phyloP scores from a whole-genome alignment of 2,329 filamentous ascomycete species.

The Ceratocystis diversiconidia region DNA sequence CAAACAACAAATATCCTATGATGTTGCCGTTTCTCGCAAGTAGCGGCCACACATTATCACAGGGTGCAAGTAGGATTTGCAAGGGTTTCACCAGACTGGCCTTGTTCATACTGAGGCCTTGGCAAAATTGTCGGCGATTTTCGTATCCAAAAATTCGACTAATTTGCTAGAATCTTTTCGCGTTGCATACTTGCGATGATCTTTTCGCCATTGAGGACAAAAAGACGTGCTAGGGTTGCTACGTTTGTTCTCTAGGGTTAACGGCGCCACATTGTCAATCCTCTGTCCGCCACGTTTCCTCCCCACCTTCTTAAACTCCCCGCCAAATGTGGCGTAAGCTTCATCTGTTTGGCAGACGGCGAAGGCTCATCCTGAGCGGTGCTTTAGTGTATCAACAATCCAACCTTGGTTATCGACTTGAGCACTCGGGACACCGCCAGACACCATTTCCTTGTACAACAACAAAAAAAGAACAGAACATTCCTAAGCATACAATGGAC shows the following conservation, averaged over 20 bases:
- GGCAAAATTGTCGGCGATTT: no score
- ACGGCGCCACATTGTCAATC: neutral
- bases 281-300: neutral
- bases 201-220: no score
- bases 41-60: no score
- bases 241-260: neutral
- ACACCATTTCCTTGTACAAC: neutral
- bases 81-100: no score
- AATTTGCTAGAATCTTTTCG: no score
- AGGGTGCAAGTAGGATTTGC: no score
- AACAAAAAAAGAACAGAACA: conserved; percentile 3
- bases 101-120: no score
- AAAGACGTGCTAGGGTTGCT: no score
- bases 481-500: conserved; percentile 11
- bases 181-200: no score
- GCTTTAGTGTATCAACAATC: neutral
- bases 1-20: no score
- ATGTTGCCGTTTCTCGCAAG: no score
- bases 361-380: neutral
- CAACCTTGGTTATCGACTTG: neutral
- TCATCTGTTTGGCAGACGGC: neutral
- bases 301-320: neutral
- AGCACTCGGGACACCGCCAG: neutral
- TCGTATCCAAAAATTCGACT: no score
- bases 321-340: neutral